Base-by-base conservation (phyloP, 192 early-diverging fungal species). In the Mortierella hygrophila region DNA sequence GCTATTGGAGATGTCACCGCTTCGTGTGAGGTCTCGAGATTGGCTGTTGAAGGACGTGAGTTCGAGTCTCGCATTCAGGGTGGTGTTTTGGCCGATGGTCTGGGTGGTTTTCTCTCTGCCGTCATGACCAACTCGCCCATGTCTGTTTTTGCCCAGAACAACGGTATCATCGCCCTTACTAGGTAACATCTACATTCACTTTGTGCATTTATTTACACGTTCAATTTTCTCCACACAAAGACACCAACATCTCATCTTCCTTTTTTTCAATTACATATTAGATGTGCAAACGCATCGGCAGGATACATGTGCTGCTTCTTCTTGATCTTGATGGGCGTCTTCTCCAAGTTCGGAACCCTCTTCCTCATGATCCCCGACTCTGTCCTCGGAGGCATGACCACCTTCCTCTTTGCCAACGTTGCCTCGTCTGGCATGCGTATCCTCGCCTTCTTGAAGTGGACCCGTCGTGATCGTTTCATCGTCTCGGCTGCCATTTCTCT, bases 61-160 rank as follows among this genome's bases (percentile, higher is more conserved):
- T 92, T 92, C 41, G 83, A 92, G 65, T 81, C 79, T 10, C 91
- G 91, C 70, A 81, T 92, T 40, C 91, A 91, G 72, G 91, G 91
- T 37, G 91, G 91, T 55, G 77, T 92, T 9, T 68, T 92, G 44
- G 91, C 91, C n/a, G 91, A 92, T 88, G 91, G 91, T 60, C 35
- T 92, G 20, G 81, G 82, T 35, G 86, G 90, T 18, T 88, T 92
- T 21, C 37, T 92, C 57, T 91, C 91, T 26, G 90, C 91, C 1
- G 79, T 89, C 42, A 89, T 92, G 81, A 92, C 91, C 38, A 91
- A 89, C 78, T 89, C 81, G 60, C 91, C 91, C 47, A 74, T 92
- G 63, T 88, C 90, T 38, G 90, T 90, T 20, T 92, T 92, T 89
- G 86, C 91, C 18, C 91, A 92, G 60, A 92, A 92, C 65, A 92